phyloP scores from a whole-genome alignment of 1,284 basidiomycete species.

The Apiotrichum sp. region DNA sequence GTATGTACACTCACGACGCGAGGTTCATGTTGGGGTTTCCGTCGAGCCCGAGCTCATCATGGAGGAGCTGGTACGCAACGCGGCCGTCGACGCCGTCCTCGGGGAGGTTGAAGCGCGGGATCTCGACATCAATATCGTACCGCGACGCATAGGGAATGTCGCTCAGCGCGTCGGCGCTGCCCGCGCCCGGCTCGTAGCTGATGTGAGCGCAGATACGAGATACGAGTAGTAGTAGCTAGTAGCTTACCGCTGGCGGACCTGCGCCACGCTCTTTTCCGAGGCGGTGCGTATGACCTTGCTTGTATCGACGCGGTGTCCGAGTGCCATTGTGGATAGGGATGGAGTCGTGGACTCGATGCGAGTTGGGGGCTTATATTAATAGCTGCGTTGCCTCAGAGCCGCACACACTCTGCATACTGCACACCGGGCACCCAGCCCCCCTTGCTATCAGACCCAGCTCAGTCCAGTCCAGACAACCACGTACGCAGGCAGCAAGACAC shows the following conservation, averaged over 20 bases:
- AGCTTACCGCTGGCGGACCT: background rate
- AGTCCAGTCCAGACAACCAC: too few relatives aligned
- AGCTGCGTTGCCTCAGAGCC: slow-evolving; percentile 38
- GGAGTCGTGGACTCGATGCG: too few relatives aligned
- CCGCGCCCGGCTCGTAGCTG: slow-evolving; percentile 6
- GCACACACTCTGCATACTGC: too few relatives aligned
- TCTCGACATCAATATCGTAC: slow-evolving; percentile 35
- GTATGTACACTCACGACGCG: slow-evolving; percentile 49
- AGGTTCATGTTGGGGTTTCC: slow-evolving; percentile 73
- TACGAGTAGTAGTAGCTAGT: background rate
- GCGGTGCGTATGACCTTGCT: slow-evolving; percentile 37
- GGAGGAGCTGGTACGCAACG: slow-evolving; percentile 69
- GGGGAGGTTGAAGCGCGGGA: slow-evolving; percentile 48
- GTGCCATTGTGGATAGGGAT: background rate
- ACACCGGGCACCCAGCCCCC: too few relatives aligned
- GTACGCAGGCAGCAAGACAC: too few relatives aligned
- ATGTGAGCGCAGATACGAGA: background rate
- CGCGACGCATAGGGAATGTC: slow-evolving; percentile 39
- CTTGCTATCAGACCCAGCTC: too few relatives aligned
- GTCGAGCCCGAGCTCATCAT: slow-evolving; percentile 75
- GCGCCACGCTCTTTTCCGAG: background rate
- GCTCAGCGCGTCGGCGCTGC: slow-evolving; percentile 26
- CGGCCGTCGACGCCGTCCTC: slow-evolving; percentile 43
- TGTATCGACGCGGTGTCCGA: slow-evolving; percentile 35
- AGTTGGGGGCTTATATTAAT: too few relatives aligned